Evolutionary conservation across 345 rosid genomes (phyloP).

Genomic region (Linum lewisii): DNA sequence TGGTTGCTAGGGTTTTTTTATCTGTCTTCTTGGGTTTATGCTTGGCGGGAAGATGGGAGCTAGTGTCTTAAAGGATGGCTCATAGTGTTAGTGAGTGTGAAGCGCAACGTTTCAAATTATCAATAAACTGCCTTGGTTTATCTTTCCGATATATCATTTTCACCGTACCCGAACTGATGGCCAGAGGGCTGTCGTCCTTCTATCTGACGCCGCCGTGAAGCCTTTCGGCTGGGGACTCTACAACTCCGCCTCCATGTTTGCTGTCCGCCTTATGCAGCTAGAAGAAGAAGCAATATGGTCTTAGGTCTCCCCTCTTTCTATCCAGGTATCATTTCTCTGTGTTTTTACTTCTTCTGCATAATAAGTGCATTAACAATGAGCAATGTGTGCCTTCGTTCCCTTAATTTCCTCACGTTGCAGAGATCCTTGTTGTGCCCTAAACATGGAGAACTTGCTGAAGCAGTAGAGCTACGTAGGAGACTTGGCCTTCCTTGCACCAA

Average conservation of each 20-base stretch:
- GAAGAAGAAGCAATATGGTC: slow-evolving; percentile 73
- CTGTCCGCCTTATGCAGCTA: slow-evolving; percentile 89
- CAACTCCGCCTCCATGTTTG: slow-evolving; percentile 79
- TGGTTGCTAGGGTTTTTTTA: no score
- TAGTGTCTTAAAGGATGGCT: no score
- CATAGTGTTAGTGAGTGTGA: no score
- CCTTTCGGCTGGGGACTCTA: slow-evolving; percentile 83
- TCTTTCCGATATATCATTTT: no score
- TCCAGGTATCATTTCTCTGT: slow-evolving; percentile 2
- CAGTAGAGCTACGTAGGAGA: slow-evolving; percentile 43
- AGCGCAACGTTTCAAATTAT: no score
- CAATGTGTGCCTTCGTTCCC: neutral
- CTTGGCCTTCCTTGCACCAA: slow-evolving; percentile 61
- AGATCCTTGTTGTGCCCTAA: slow-evolving; percentile 67
- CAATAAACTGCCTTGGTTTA: no score
- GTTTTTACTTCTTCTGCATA: neutral
- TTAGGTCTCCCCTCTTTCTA: slow-evolving; percentile 2
- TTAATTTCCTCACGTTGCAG: slow-evolving; percentile 25
- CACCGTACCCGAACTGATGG: no score
- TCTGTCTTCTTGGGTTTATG: no score
- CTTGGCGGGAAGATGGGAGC: no score
- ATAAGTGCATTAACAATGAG: neutral
- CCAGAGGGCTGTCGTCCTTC: slow-evolving; percentile 74
- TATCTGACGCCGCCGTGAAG: slow-evolving; percentile 73
- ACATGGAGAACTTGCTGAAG: slow-evolving; percentile 65